phyloP scores from a whole-genome alignment of 2,329 filamentous ascomycete species.

The Alternaria ethzedia region DNA sequence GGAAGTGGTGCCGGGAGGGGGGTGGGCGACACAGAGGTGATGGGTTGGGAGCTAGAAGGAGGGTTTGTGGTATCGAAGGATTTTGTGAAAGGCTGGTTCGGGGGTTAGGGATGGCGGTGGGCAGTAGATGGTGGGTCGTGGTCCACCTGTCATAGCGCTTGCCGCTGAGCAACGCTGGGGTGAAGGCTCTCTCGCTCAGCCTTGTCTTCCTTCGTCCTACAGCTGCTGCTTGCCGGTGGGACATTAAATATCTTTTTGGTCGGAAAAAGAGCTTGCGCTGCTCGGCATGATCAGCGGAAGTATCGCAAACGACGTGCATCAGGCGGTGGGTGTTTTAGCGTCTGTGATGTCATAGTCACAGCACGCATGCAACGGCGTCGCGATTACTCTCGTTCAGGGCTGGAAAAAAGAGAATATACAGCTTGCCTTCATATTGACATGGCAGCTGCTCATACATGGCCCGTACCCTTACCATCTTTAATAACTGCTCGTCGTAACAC shows the following conservation, averaged over 20 bases:
- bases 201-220: not conserved
- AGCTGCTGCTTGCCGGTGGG: not conserved
- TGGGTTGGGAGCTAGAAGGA: not conserved
- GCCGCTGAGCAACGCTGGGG: not conserved
- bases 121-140: not conserved
- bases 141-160: not conserved
- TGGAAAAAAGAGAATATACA: not conserved
- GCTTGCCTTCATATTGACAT: not conserved
- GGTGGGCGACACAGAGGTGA: not conserved
- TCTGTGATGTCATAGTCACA: not conserved
- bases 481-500: constrained; percentile 15
- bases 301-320: not conserved
- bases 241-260: not conserved
- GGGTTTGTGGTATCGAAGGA: not conserved
- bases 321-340: not conserved
- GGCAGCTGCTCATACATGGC: not conserved
- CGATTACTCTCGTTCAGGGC: not conserved
- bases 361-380: not conserved
- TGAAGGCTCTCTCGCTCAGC: not conserved
- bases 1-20: not conserved
- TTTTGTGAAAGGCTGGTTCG: not conserved
- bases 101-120: not conserved
- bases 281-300: not conserved
- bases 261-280: not conserved
- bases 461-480: not conserved